phyloP scores from a whole-genome alignment of 202 grass and related monocot genomes.

The Zizania palustris region DNA sequence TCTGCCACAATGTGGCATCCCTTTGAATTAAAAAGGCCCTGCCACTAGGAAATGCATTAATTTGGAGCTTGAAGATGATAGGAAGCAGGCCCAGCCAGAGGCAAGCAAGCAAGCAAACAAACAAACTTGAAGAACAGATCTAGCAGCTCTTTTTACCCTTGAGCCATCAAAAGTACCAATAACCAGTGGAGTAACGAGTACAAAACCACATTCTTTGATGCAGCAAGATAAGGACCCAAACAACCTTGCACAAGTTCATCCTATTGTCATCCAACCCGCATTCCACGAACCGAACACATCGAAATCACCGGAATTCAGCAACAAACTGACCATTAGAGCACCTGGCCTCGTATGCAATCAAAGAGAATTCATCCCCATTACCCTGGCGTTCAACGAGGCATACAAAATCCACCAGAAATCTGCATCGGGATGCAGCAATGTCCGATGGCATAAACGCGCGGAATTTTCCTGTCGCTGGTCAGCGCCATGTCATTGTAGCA shows the following conservation, averaged over 20 bases:
- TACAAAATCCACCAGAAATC: neutral
- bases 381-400: neutral
- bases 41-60: conserved; percentile 15
- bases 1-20: neutral
- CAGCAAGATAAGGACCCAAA: neutral
- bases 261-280: neutral
- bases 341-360: neutral
- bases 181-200: neutral
- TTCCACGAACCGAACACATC: neutral
- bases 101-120: neutral
- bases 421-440: neutral
- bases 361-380: neutral
- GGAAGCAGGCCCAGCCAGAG: neutral
- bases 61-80: neutral
- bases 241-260: neutral
- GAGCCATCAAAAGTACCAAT: neutral
- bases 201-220: neutral
- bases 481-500: neutral
- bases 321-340: neutral
- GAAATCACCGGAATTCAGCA: neutral
- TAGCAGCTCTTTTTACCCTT: conserved; percentile 1
- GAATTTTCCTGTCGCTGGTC: neutral
- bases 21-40: neutral
- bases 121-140: conserved; percentile 35
- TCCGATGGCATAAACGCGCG: neutral